phyloP scores from a whole-genome alignment of 441 rosid species.

The Raphanus hybrid region DNA sequence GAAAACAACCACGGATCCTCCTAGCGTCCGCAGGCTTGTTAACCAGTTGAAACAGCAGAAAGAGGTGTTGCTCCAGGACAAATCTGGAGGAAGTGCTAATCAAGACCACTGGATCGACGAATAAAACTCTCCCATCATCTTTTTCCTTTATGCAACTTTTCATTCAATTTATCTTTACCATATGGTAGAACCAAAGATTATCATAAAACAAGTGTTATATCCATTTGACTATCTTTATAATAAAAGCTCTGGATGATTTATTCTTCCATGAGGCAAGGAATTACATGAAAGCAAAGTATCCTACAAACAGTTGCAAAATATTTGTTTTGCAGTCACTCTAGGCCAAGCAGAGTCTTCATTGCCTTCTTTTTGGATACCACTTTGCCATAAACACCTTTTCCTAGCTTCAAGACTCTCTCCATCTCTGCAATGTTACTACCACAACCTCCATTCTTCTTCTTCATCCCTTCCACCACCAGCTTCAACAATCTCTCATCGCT shows the following conservation, averaged over 20 bases:
- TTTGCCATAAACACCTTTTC: constrained; percentile 76
- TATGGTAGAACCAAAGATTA: not conserved
- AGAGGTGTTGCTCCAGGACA: constrained; percentile 47
- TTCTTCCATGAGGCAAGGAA: constrained; percentile 35
- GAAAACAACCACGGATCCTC: constrained; percentile 53
- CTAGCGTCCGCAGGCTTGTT: constrained; percentile 47
- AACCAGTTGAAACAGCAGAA: constrained; percentile 65
- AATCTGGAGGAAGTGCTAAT: constrained; percentile 44
- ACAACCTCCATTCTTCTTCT: constrained; percentile 44
- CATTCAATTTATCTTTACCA: not conserved
- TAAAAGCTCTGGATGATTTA: constrained; percentile 18
- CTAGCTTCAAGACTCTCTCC: constrained; percentile 59
- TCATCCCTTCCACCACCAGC: constrained; percentile 51
- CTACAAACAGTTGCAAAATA: not conserved
- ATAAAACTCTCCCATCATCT: constrained; percentile 1
- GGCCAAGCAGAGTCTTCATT: constrained; percentile 60
- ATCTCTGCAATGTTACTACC: constrained; percentile 47
- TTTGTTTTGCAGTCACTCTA: constrained; percentile 17
- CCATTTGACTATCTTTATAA: constrained; percentile 9
- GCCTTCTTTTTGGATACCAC: constrained; percentile 71
- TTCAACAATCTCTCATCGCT: constrained; percentile 72
- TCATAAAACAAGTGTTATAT: constrained; percentile 6
- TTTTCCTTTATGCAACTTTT: constrained; percentile 4
- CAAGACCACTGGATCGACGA: constrained; percentile 41
- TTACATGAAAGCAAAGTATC: constrained; percentile 28